phyloP scores from a whole-genome alignment of 2,329 filamentous ascomycete genomes.

The Chaetomium strumarium region DNA sequence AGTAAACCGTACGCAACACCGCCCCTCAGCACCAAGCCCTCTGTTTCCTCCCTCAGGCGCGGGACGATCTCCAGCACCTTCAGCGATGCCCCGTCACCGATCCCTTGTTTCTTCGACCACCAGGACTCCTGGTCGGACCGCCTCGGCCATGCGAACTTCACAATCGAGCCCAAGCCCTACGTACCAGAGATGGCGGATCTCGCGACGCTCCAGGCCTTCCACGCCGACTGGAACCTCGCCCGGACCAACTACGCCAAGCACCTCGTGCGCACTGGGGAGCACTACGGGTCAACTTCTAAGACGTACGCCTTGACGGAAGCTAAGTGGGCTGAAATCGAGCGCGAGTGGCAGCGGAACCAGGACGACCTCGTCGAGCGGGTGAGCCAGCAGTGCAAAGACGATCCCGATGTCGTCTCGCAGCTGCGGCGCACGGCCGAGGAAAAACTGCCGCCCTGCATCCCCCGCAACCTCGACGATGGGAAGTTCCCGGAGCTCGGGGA shows the following conservation, averaged over 20 bases:
- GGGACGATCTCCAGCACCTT: conserved; percentile 42
- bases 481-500: conserved; percentile 88
- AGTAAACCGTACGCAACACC: conserved; percentile 52
- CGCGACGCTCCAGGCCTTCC: conserved; percentile 54
- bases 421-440: conserved; percentile 43
- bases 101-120: conserved; percentile 60
- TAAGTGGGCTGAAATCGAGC: conserved; percentile 81
- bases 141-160: conserved; percentile 91
- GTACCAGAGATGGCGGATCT: conserved; percentile 56
- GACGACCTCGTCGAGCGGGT: conserved; percentile 56
- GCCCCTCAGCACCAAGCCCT: conserved; percentile 70
- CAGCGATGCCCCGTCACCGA: conserved; percentile 45
- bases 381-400: conserved; percentile 31
- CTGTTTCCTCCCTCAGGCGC: conserved; percentile 63
- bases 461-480: conserved; percentile 62
- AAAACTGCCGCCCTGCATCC: conserved; percentile 58
- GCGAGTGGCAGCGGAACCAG: conserved; percentile 65
- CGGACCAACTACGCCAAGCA: conserved; percentile 85
- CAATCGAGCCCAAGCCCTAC: conserved; percentile 77
- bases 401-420: conserved; percentile 20
- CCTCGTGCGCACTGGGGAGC: conserved; percentile 78
- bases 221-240: conserved; percentile 76
- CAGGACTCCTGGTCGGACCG: conserved; percentile 78
- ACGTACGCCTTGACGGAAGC: conserved; percentile 79
- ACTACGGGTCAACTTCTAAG: conserved; percentile 85